Evolutionary conservation across 2,329 filamentous ascomycete species (phyloP).

Genomic region (Incumbomyces delicatus): DNA sequence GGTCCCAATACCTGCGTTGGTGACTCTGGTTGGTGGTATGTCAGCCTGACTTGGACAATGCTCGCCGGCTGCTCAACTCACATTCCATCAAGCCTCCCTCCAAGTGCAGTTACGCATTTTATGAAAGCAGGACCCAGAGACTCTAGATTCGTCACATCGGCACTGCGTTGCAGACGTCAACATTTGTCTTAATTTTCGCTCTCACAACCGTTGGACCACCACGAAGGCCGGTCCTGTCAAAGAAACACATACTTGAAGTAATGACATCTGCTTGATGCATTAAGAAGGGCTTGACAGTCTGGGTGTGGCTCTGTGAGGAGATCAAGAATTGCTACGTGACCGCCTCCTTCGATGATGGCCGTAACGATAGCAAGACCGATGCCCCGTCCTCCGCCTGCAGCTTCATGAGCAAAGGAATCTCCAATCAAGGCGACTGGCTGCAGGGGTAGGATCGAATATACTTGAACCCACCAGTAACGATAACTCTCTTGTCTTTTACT

Average conservation of each 20-base stretch:
- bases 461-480: too few species aligned
- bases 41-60: background rate
- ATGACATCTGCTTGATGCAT: slow-evolving; percentile 22
- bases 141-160: slow-evolving; percentile 23
- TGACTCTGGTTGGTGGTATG: slow-evolving; percentile 3
- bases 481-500: too few species aligned
- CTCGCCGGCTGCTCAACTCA: background rate
- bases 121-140: slow-evolving; percentile 27
- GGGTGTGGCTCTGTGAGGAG: slow-evolving; percentile 21
- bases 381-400: slow-evolving; percentile 25
- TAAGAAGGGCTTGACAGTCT: slow-evolving; percentile 21
- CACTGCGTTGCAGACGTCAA: slow-evolving; percentile 4
- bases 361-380: slow-evolving; percentile 31
- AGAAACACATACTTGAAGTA: slow-evolving; percentile 24
- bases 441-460: too few species aligned
- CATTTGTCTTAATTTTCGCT: background rate
- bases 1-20: slow-evolving; percentile 34
- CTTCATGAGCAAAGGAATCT: too few species aligned
- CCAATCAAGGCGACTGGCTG: too few species aligned
- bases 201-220: too few species aligned
- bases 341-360: slow-evolving; percentile 30
- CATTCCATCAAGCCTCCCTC: slow-evolving; percentile 28
- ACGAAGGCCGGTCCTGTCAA: background rate
- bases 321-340: slow-evolving; percentile 28
- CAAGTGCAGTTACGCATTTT: slow-evolving; percentile 30